Percentiles rank a stretch among this genome's conserved stretches.
These are phyloP conservation scores for Plasmodium fragile DNA, from an alignment of 169 alveolate genomes.

Conservation along the genomic window DNA sequence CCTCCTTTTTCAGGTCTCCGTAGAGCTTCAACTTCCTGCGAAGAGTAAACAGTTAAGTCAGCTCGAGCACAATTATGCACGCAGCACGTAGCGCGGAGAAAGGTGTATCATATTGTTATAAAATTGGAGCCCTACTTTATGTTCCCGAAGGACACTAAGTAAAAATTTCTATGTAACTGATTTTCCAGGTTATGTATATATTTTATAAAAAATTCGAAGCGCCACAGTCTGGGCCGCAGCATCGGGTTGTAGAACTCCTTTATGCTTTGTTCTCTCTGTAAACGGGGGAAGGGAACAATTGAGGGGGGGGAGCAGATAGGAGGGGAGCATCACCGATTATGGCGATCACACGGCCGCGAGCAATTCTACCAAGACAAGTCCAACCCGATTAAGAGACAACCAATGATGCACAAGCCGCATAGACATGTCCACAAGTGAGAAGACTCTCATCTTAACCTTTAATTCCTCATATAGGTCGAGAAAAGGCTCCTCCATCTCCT, in stretches of 20 bases:
- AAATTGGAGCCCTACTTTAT: conserved; percentile 20
- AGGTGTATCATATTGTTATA: background rate
- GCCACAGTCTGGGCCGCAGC: conserved; percentile 73
- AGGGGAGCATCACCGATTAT: background rate
- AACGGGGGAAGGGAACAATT: background rate
- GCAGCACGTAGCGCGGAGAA: background rate
- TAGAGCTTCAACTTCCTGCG: conserved; percentile 55
- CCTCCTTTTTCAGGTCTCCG: conserved; percentile 61
- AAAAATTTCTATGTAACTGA: conserved; percentile 55
- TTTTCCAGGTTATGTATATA: conserved; percentile 69
- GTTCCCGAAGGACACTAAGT: conserved; percentile 64
- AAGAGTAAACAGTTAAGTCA: background rate
- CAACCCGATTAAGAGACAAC: background rate
- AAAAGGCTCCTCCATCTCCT: conserved; percentile 71
- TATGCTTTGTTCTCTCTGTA: conserved; percentile 65
- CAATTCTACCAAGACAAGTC: background rate
- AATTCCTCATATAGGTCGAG: conserved; percentile 73
- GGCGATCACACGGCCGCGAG: background rate
- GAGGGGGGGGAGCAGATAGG: background rate
- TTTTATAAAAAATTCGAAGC: conserved; percentile 74
- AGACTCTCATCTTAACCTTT: conserved; percentile 19
- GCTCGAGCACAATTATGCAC: background rate
- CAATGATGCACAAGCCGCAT: background rate
- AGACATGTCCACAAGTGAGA: background rate
- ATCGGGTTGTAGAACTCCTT: conserved; percentile 73